phyloP scores from a whole-genome alignment of 306 rosid genomes.

The Purshia tridentata region DNA sequence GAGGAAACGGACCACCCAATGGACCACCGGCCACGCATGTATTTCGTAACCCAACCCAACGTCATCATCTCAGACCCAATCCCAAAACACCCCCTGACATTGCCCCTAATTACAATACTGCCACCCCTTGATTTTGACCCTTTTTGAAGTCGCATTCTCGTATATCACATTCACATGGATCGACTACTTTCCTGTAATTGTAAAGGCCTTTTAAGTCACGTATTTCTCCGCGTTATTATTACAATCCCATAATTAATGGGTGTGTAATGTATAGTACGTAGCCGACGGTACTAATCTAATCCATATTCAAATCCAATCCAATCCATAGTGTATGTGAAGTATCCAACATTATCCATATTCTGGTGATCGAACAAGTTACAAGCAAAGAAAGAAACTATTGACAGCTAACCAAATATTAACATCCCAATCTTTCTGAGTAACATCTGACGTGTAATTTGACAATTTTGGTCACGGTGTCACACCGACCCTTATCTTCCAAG shows the following conservation, averaged over 20 bases:
- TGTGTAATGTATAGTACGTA: background rate
- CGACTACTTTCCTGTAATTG: conserved; percentile 29
- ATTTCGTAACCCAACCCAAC: background rate
- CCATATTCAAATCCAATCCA: conserved; percentile 26
- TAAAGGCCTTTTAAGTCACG: conserved; percentile 39
- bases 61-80: background rate
- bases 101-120: background rate
- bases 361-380: background rate
- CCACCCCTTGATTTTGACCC: background rate
- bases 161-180: conserved; percentile 6
- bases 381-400: background rate
- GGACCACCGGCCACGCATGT: background rate
- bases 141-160: background rate
- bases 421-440: conserved; percentile 12
- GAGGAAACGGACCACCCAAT: conserved; percentile 8
- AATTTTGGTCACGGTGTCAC: conserved; percentile 1
- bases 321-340: conserved; percentile 20
- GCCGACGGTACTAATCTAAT: conserved; percentile 22
- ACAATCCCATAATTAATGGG: conserved; percentile 14
- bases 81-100: background rate
- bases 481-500: conserved; percentile 28
- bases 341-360: background rate
- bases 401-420: background rate
- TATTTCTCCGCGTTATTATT: too few species aligned
- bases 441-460: conserved; percentile 32